Percentiles rank a stretch among this genome's conserved stretches.
These are phyloP conservation scores for Fusarium palustre DNA, from an alignment of 2,329 filamentous ascomycete genomes.

Conservation along the genomic window DNA sequence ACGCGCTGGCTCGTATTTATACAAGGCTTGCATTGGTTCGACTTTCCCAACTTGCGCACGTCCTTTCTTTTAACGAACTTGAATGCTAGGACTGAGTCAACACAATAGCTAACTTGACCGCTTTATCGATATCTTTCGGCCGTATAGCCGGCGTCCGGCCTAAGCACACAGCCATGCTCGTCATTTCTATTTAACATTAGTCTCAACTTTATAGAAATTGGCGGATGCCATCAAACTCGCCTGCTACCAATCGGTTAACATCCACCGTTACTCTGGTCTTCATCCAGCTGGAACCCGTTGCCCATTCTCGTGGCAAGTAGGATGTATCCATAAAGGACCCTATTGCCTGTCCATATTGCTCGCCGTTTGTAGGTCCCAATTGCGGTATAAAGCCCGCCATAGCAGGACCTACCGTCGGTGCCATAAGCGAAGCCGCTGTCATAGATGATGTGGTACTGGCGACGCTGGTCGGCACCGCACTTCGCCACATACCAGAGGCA, in stretches of 20 bases:
- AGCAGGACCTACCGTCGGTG: constrained; percentile 15
- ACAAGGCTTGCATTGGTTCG: background rate
- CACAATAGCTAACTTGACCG: constrained; percentile 42
- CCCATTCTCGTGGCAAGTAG: constrained; percentile 35
- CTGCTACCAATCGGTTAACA: constrained; percentile 50
- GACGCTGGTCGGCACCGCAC: constrained; percentile 18
- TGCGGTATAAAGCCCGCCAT: constrained; percentile 22
- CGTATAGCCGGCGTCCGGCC: constrained; percentile 55
- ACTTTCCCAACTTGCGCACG: background rate
- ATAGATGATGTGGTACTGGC: constrained; percentile 21
- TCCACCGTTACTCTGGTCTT: constrained; percentile 53
- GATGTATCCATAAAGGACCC: constrained; percentile 25
- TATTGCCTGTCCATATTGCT: constrained; percentile 20
- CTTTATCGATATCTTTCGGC: constrained; percentile 53
- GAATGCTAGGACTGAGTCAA: constrained; percentile 11
- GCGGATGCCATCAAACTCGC: constrained; percentile 41
- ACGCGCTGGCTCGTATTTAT: background rate
- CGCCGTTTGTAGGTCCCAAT: background rate
- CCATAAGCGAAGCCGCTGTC: constrained; percentile 9
- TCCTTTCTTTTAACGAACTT: background rate
- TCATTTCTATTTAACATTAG: constrained; percentile 51
- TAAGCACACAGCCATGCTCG: constrained; percentile 53
- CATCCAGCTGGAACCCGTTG: constrained; percentile 36
- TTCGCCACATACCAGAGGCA: constrained; percentile 29
- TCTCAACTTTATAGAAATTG: background rate